These are phyloP conservation scores for Chaetothyriales sp. DNA, from an alignment of 2,329 filamentous ascomycete species.

Conservation along the genomic window DNA sequence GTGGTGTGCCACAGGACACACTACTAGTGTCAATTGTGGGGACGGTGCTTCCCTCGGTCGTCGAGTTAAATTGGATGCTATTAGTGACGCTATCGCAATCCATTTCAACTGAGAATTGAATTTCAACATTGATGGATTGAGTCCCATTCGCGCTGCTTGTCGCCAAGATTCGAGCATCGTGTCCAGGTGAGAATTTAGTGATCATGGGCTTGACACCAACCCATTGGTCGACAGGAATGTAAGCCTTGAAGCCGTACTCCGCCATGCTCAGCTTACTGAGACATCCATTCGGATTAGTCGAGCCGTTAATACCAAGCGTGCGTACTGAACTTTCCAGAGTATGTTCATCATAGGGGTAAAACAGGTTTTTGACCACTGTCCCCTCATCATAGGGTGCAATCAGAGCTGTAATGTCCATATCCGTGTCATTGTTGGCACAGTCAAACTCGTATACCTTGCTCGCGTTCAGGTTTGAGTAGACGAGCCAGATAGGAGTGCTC, in stretches of 20 bases:
- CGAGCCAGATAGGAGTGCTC: constrained; percentile 31
- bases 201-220: constrained; percentile 42
- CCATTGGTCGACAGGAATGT: constrained; percentile 41
- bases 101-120: constrained; percentile 50
- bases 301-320: constrained; percentile 36
- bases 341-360: constrained; percentile 47
- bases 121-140: constrained; percentile 37
- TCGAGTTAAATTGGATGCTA: constrained; percentile 40
- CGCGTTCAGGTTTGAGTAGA: constrained; percentile 34
- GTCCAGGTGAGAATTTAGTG: constrained; percentile 47
- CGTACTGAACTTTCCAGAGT: constrained; percentile 35
- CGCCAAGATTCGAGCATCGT: constrained; percentile 45
- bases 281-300: constrained; percentile 41
- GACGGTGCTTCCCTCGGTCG: constrained; percentile 32
- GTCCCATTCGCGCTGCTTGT: constrained; percentile 27
- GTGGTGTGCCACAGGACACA: constrained; percentile 33
- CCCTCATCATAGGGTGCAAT: constrained; percentile 42
- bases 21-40: constrained; percentile 33
- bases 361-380: constrained; percentile 48
- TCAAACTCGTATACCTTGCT: constrained; percentile 44
- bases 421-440: constrained; percentile 33
- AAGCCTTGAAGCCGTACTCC: constrained; percentile 46
- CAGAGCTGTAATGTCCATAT: constrained; percentile 29
- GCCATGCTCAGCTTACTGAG: constrained; percentile 39
- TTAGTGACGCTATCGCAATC: constrained; percentile 42